A percentile compares a stretch with the other conserved stretches of the same genome.
These are phyloP conservation scores for Saturnispora hagleri DNA, from an alignment of 805 yeast genomes.

Conservation along the genomic window DNA sequence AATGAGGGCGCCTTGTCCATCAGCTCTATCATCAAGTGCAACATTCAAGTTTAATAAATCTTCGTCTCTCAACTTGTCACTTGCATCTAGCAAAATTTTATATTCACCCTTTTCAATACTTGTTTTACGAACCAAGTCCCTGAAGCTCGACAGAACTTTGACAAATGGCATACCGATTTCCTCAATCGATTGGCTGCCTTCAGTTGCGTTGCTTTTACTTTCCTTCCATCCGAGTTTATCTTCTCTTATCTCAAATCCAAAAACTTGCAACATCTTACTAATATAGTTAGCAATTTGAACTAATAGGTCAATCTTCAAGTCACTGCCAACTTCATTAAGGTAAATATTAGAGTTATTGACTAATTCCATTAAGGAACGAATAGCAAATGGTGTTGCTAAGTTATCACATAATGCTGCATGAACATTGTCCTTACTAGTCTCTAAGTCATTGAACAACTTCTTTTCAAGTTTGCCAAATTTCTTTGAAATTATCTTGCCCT, in stretches of 20 bases:
- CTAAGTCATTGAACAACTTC: constrained; percentile 32
- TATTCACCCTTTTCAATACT: constrained; percentile 57
- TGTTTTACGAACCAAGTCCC: constrained; percentile 69
- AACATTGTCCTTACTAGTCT: constrained; percentile 48
- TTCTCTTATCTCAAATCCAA: constrained; percentile 67
- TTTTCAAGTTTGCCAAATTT: constrained; percentile 50
- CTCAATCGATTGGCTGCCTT: constrained; percentile 35
- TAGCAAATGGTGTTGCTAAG: constrained; percentile 66
- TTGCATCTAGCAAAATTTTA: constrained; percentile 48
- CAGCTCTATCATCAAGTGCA: constrained; percentile 79
- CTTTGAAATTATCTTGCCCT: constrained; percentile 50
- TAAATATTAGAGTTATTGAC: constrained; percentile 68
- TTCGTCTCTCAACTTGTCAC: constrained; percentile 65
- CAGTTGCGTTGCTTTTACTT: constrained; percentile 10
- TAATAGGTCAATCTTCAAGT: constrained; percentile 56
- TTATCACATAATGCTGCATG: constrained; percentile 85
- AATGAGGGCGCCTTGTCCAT: constrained; percentile 68
- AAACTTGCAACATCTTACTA: constrained; percentile 54
- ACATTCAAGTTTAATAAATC: constrained; percentile 71
- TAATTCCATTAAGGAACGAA: constrained; percentile 57
- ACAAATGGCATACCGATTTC: constrained; percentile 74
- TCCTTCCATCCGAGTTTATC: constrained; percentile 81
- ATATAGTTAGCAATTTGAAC: constrained; percentile 57
- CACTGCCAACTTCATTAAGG: constrained; percentile 43
- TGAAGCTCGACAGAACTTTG: constrained; percentile 64